These are phyloP conservation scores for Laguncularia racemosa DNA, from an alignment of 345 rosid species.

Conservation along the genomic window DNA sequence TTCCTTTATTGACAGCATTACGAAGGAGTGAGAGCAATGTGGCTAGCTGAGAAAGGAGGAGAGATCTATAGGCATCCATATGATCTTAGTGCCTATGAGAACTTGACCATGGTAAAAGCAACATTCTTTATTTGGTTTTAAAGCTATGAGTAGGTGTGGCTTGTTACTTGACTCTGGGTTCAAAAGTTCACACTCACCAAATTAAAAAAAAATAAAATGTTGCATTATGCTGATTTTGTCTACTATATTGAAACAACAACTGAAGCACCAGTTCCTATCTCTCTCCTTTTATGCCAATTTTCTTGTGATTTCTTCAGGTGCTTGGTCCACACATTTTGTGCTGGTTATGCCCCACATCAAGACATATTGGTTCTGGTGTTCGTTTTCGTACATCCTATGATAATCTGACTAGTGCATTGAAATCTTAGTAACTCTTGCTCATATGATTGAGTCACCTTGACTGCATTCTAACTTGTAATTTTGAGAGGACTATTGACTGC, in stretches of 20 bases:
- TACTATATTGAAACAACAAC: background rate
- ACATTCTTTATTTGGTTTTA: background rate
- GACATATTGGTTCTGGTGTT: slow-evolving; percentile 68
- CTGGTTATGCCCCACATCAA: slow-evolving; percentile 71
- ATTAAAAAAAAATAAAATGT: no score
- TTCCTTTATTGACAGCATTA: slow-evolving; percentile 49
- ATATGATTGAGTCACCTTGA: no score
- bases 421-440: slow-evolving; percentile 7
- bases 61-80: slow-evolving; percentile 79
- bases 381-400: slow-evolving; percentile 63
- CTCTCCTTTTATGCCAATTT: background rate
- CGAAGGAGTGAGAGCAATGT: slow-evolving; percentile 92
- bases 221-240: no score
- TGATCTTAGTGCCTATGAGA: slow-evolving; percentile 60
- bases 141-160: background rate
- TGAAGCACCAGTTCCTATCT: background rate
- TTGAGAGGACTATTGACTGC: no score
- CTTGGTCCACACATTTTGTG: slow-evolving; percentile 66
- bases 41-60: slow-evolving; percentile 94
- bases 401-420: slow-evolving; percentile 17
- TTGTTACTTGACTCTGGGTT: slow-evolving; percentile 1
- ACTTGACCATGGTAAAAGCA: slow-evolving; percentile 51
- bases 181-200: background rate
- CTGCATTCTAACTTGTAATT: no score
- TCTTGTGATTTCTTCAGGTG: slow-evolving; percentile 36